Base-by-base conservation (phyloP, 805 yeast genomes). In the Zygosaccharomyces pseudorouxii region DNA sequence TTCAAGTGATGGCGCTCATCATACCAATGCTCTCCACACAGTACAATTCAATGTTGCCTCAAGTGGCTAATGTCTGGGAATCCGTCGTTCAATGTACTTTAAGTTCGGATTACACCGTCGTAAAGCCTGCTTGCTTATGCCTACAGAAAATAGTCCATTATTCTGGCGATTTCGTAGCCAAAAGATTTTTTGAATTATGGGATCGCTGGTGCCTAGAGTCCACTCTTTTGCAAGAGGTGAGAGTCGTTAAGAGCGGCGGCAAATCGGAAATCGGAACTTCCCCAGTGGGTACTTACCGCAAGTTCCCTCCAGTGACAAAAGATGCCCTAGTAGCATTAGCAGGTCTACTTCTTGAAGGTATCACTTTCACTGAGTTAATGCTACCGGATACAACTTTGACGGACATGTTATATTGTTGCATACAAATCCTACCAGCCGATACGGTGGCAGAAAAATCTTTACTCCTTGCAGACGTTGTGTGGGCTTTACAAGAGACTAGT, bases 21-120 rank as follows among this genome's bases (percentile, higher is more conserved):
- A 50, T 80, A 3, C 84, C 85, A 0, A 59, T 82, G 22, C 63
- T 86, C 19, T 77, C 86, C 0, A 73, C 85, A 0, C 68, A 65
- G 39, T 55, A 64, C 38, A 55, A 56, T 33, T 57, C 62, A 4
- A 40, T 64, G 18, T 49, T 65, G 14, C 69, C 68, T 3, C 67
- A 64, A 43, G 59, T 64, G 1, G 68, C 70, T 2, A 60, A 58
- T 38, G 46, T 53, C 7, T 65, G 70, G 70, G 60, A 60, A 37
- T 45, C 55, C 5, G 39, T 61, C 4, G 61, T 55, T 8, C 51
- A 52, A 11, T 54, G 58, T 28, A 31, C 57, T 1, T 23, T 59
- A 16, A 53, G 52, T 29, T 27, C 47, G 1, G 69, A 64, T 44
- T 56, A 43, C 43, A 50, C 63, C 3, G 50, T 63, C 11, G 60